Conservation (phyloP, 2,329 filamentous ascomycete genomes). For the Aspergillus sojae region DNA sequence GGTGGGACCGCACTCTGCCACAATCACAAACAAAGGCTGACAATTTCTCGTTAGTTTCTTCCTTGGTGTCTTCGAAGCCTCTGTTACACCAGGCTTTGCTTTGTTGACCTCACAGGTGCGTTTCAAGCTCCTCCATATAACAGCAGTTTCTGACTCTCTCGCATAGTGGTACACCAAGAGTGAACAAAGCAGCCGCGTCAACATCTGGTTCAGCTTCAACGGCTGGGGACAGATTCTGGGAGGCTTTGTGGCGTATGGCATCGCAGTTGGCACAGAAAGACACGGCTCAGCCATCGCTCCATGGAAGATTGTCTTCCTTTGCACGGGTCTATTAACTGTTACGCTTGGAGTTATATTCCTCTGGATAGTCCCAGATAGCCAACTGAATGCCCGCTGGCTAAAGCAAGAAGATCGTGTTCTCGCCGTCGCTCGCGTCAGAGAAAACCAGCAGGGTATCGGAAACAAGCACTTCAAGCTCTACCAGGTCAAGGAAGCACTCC, state of each 20-base stretch:
- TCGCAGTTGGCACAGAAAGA: constrained; percentile 57
- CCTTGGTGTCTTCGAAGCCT: constrained; percentile 68
- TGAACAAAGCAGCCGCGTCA: constrained; percentile 65
- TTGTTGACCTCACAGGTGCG: constrained; percentile 63
- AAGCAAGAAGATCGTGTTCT: constrained; percentile 67
- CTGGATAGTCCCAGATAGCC: constrained; percentile 60
- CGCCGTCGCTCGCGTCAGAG: constrained; percentile 70
- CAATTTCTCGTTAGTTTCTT: constrained; percentile 50
- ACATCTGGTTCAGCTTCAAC: constrained; percentile 71
- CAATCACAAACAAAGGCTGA: not conserved
- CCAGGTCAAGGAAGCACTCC: constrained; percentile 64
- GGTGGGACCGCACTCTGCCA: constrained; percentile 31
- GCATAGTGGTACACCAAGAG: constrained; percentile 69
- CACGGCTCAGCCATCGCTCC: constrained; percentile 62
- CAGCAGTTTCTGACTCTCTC: not conserved
- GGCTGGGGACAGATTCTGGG: constrained; percentile 67
- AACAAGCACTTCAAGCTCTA: constrained; percentile 69
- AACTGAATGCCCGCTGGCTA: constrained; percentile 64
- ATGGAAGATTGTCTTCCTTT: constrained; percentile 67
- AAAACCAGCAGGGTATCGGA: constrained; percentile 75
- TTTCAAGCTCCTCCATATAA: not conserved
- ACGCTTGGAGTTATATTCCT: constrained; percentile 53
- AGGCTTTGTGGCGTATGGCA: constrained; percentile 65
- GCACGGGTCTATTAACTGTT: constrained; percentile 57
- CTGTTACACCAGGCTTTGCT: constrained; percentile 69